phyloP scores from a whole-genome alignment of 345 rosid species.

The Trapa bicornis region DNA sequence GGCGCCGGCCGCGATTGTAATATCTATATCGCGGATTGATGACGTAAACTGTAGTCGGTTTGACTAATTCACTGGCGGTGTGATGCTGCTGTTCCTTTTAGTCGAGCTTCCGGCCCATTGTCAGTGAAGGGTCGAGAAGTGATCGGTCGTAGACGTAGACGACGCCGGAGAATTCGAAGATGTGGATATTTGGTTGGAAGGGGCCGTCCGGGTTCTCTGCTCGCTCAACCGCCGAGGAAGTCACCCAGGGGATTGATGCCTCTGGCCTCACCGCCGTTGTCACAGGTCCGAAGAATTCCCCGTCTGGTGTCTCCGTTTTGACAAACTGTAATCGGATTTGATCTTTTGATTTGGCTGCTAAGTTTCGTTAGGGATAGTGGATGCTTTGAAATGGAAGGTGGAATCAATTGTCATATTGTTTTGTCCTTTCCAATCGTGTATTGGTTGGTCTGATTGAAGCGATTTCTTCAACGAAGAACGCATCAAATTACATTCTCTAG shows the following conservation, averaged over 20 bases:
- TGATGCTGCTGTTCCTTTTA: not conserved
- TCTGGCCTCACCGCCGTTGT: constrained; percentile 36
- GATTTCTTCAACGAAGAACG: not conserved
- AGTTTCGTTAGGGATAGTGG: not conserved
- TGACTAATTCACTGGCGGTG: not conserved
- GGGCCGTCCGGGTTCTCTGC: constrained; percentile 30
- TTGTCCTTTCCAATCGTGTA: not conserved
- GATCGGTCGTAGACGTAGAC: not conserved
- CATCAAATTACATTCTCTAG: not conserved
- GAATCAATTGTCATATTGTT: not conserved
- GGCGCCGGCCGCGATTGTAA: not conserved
- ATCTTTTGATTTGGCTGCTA: not conserved
- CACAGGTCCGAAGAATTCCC: constrained; percentile 18
- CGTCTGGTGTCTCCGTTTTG: too few species aligned
- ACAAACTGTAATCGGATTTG: not conserved
- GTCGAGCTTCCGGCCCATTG: not conserved
- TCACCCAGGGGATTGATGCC: constrained; percentile 34
- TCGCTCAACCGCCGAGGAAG: constrained; percentile 24
- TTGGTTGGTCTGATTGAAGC: not conserved
- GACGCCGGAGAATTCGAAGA: not conserved
- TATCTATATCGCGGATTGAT: not conserved
- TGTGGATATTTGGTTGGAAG: constrained; percentile 25
- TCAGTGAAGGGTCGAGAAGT: not conserved
- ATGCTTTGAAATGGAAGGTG: not conserved
- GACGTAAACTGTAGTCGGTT: not conserved